These are phyloP conservation scores for Elaeis oleifera DNA, from an alignment of 202 grass and related monocot species.

Conservation along the genomic window DNA sequence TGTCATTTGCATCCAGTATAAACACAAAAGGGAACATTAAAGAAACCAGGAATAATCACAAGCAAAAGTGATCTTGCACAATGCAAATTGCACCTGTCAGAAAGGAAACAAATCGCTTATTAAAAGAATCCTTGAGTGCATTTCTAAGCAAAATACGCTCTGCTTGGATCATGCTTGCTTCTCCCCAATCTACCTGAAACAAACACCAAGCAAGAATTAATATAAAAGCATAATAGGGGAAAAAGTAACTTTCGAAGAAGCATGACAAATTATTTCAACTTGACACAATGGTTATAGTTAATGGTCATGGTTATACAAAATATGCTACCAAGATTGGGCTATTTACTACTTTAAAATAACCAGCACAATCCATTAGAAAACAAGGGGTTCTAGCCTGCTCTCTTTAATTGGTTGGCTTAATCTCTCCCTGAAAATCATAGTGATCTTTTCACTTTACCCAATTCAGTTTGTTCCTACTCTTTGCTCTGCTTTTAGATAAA, in stretches of 20 bases:
- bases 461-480: too few species aligned
- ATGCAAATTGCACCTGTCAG: slow-evolving; percentile 20
- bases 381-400: too few species aligned
- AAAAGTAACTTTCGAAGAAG: not conserved
- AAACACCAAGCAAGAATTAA: not conserved
- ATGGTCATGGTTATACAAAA: too few species aligned
- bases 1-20: not conserved
- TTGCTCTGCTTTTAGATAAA: too few species aligned
- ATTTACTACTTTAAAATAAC: too few species aligned
- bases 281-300: too few species aligned
- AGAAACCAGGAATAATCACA: not conserved
- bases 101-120: slow-evolving; percentile 22
- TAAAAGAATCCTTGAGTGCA: slow-evolving; percentile 42
- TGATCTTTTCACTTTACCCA: too few species aligned
- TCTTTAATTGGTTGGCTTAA: too few species aligned
- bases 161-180: slow-evolving; percentile 83
- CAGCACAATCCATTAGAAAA: too few species aligned
- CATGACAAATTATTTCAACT: not conserved
- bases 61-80: not conserved
- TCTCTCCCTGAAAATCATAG: too few species aligned
- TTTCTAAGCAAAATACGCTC: slow-evolving; percentile 80
- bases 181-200: slow-evolving; percentile 90
- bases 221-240: not conserved
- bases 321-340: too few species aligned
- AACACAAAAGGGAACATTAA: not conserved